Evolutionary conservation across 176 grass and related monocot genomes (phyloP).

Genomic region (Carex scoparia): DNA sequence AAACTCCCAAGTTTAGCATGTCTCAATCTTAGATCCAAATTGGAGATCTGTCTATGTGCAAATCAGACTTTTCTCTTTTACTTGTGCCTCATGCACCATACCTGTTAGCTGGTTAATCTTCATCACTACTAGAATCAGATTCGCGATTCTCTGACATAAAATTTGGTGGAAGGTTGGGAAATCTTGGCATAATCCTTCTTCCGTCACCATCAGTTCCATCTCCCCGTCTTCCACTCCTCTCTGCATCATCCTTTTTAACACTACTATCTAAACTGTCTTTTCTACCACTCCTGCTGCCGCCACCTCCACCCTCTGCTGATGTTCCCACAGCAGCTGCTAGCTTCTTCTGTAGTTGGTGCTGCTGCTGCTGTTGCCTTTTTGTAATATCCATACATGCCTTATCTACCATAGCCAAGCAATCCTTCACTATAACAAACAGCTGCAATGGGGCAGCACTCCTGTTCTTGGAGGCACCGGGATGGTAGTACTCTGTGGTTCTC

Average conservation of each 20-base stretch:
- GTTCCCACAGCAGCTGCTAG: constrained; percentile 1
- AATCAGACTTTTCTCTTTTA: not conserved
- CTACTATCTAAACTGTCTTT: constrained; percentile 11
- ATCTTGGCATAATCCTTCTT: constrained; percentile 73
- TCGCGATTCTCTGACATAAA: constrained; percentile 79
- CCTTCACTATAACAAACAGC: constrained; percentile 87
- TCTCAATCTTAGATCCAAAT: not conserved
- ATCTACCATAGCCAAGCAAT: constrained; percentile 94
- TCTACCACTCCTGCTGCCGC: not conserved
- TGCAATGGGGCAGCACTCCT: constrained; percentile 58
- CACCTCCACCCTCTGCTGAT: not conserved
- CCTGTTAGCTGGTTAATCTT: constrained; percentile 39
- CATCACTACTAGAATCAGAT: constrained; percentile 87
- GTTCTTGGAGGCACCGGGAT: constrained; percentile 66
- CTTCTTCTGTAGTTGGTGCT: constrained; percentile 40
- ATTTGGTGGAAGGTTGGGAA: constrained; percentile 78
- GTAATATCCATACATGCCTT: constrained; percentile 82
- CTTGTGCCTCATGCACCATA: constrained; percentile 5
- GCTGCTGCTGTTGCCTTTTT: constrained; percentile 59
- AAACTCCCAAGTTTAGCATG: not conserved
- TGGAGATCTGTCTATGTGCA: not conserved
- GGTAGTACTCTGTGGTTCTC: constrained; percentile 79
- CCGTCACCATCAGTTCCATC: constrained; percentile 42
- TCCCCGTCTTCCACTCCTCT: constrained; percentile 33
- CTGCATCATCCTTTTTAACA: constrained; percentile 17